A percentile compares a stretch with the other conserved stretches of the same genome.
These are phyloP conservation scores for Trichocladium uniseriatum DNA, from an alignment of 495 filamentous ascomycete genomes.

Conservation along the genomic window DNA sequence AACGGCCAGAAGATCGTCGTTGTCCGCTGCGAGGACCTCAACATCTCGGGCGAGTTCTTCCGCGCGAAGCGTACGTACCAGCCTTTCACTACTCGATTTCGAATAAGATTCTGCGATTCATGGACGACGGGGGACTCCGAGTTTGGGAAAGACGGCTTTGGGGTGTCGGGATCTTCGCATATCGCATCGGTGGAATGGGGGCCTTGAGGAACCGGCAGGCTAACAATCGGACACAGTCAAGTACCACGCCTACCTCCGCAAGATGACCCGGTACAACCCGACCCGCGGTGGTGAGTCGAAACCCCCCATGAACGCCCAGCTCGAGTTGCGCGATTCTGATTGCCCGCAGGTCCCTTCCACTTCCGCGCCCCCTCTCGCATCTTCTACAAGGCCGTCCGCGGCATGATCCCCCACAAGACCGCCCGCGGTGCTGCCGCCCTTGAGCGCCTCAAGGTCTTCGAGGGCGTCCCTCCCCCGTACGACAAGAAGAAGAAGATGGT, in stretches of 20 bases:
- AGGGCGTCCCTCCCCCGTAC: conserved; percentile 97
- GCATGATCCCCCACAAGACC: conserved; percentile 99
- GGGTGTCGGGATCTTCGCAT: not conserved
- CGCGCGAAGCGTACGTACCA: conserved; percentile 91
- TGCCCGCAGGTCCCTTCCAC: conserved; percentile 79
- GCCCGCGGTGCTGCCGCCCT: conserved; percentile 90
- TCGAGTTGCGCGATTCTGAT: conserved; percentile 31
- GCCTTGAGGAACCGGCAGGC: conserved; percentile 6
- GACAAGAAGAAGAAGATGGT: conserved; percentile 99
- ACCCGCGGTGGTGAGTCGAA: conserved; percentile 77
- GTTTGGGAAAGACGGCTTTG: not conserved
- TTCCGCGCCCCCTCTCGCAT: conserved; percentile 98
- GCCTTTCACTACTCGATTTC: conserved; percentile 3
- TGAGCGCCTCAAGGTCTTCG: conserved; percentile 98
- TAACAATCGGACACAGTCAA: conserved; percentile 64
- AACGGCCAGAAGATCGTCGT: conserved; percentile 99
- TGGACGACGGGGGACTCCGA: not conserved
- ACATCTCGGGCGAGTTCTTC: conserved; percentile 99
- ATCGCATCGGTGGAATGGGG: not conserved
- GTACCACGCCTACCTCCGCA: conserved; percentile 99
- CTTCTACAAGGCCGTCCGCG: conserved; percentile 99
- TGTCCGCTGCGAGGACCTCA: conserved; percentile 95
- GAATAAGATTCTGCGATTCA: not conserved
- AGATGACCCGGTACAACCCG: conserved; percentile 99
- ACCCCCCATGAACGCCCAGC: conserved; percentile 1